Conservation (phyloP, 441 rosid species). For the Eugenia klotzschiana region DNA sequence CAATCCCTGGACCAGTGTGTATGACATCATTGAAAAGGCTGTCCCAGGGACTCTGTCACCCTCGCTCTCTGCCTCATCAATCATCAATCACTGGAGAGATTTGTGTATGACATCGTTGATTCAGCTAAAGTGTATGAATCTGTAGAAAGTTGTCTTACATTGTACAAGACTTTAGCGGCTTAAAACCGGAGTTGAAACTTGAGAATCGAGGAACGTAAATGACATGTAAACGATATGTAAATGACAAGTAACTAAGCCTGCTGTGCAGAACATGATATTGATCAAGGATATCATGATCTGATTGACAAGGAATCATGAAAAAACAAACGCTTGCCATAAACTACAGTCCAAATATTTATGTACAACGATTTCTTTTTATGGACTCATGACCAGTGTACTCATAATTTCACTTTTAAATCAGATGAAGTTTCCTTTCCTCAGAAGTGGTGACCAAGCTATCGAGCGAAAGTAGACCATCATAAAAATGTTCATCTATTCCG, state of each 20-base stretch:
- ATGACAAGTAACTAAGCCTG: too few species aligned
- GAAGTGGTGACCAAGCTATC: too few species aligned
- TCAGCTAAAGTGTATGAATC: neutral
- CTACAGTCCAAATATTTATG: too few species aligned
- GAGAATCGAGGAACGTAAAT: too few species aligned
- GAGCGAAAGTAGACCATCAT: neutral
- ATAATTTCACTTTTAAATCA: neutral
- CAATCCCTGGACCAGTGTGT: too few species aligned
- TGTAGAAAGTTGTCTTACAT: neutral
- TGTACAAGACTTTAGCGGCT: neutral
- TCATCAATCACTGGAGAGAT: neutral
- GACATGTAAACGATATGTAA: neutral
- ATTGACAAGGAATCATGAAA: too few species aligned
- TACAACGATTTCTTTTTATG: neutral
- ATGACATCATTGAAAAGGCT: too few species aligned
- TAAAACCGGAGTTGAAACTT: too few species aligned
- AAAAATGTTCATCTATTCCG: too few species aligned
- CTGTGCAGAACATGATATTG: too few species aligned
- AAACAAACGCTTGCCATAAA: neutral
- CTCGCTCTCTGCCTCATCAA: neutral
- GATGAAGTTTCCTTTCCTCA: neutral
- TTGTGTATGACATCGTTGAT: neutral
- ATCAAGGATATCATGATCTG: too few species aligned
- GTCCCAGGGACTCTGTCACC: neutral
- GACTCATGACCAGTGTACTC: neutral